These are phyloP conservation scores for Nephelium lappaceum DNA, from an alignment of 345 rosid species.

Conservation along the genomic window DNA sequence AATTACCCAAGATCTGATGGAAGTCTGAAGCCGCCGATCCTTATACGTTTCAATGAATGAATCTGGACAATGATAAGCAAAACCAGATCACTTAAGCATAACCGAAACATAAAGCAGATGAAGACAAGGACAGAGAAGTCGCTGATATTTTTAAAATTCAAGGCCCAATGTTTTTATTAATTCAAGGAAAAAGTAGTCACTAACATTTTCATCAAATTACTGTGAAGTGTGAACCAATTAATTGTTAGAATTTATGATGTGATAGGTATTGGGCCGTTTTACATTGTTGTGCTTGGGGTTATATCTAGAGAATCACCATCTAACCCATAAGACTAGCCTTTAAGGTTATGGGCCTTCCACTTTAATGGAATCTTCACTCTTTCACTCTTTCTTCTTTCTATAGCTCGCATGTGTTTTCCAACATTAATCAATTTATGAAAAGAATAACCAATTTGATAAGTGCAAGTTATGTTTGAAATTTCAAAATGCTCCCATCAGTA, in stretches of 20 bases:
- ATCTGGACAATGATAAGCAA: constrained; percentile 50
- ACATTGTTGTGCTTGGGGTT: background rate
- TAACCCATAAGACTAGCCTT: background rate
- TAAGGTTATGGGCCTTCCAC: background rate
- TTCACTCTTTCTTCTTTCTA: background rate
- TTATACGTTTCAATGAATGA: constrained; percentile 73
- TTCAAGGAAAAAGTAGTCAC: background rate
- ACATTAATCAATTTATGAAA: background rate
- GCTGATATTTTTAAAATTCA: background rate
- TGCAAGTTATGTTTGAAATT: background rate
- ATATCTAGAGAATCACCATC: background rate
- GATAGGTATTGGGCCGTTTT: background rate
- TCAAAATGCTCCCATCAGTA: constrained; percentile 12
- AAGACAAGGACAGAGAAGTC: constrained; percentile 13
- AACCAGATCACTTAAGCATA: constrained; percentile 7
- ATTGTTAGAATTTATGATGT: background rate
- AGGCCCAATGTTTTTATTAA: background rate
- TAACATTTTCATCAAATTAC: background rate
- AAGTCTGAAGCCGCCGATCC: constrained; percentile 91
- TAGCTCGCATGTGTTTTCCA: background rate
- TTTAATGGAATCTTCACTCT: background rate
- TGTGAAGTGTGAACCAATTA: background rate
- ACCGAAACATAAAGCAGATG: background rate
- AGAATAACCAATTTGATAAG: background rate
- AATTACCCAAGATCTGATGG: constrained; percentile 90